Base-by-base conservation (phyloP, 164 flowering plant species). In the Cinnamomum chago region DNA sequence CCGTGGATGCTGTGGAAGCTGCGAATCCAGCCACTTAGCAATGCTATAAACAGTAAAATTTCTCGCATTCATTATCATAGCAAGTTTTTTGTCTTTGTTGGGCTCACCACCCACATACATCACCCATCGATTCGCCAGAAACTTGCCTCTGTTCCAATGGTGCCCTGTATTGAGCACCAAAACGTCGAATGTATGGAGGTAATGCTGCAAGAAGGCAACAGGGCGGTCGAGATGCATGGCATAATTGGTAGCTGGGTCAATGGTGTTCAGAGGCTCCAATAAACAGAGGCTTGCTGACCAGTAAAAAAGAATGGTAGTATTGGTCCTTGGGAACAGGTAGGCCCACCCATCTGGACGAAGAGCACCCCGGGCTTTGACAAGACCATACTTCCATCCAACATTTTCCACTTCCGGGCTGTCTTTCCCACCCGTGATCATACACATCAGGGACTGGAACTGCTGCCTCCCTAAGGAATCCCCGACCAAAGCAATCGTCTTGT, bases 171-270 rank as follows among this genome's bases (percentile, higher is more conserved):
- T 92, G 2, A 92, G 86, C 67, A 89, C 86, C 51, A 92, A 52
- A 1, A 88, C 91, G 74, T 89, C 85, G 60, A 92, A 86, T 3
- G 70, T 78, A 68, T 81, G 81, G 27, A 90, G 83, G 75, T 70
- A 86, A 15, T n/a, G 79, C 58, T 77, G 84, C 82, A 92, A 64
- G 80, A 92, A 92, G 58, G 84, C 78, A 18, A 88, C 86, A 2
- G 97, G 93, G 2, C 87, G 91, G 69, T 92, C 97, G 72, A 90
- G 81, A 77, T 92, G 93, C 97, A 92, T 87, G 76, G 97, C 92
- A 40, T 79, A 77, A 11, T 86, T 77, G 11, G 87, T 82, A 50
- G 33, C 25, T 17, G 84, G 82, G 68, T 90, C 80, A 1, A 84
- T 72, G 18, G 10, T 7, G 78, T 92, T 86, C 5, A 92, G 65